phyloP scores from a whole-genome alignment of 2,329 filamentous ascomycete species.

The Clarireedia homoeocarpa region DNA sequence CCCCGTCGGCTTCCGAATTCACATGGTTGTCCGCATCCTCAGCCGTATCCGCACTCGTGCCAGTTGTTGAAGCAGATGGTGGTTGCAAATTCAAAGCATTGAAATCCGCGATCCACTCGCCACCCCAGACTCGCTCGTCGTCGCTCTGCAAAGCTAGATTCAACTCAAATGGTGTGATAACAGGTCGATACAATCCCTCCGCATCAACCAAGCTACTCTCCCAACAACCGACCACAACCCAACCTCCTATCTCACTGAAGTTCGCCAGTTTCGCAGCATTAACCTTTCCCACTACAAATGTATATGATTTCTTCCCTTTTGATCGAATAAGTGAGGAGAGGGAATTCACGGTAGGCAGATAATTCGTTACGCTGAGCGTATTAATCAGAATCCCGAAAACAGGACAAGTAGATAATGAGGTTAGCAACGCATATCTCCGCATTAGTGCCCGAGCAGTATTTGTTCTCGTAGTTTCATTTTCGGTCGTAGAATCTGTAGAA shows the following conservation, averaged over 20 bases:
- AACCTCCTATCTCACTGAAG: slow-evolving; percentile 89
- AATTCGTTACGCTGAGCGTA: slow-evolving; percentile 86
- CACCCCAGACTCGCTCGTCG: slow-evolving; percentile 72
- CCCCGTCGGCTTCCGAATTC: neutral
- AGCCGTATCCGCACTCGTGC: slow-evolving; percentile 14
- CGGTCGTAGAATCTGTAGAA: slow-evolving; percentile 39
- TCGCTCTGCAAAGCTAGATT: slow-evolving; percentile 69
- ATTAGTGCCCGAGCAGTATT: slow-evolving; percentile 54
- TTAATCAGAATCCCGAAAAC: slow-evolving; percentile 95
- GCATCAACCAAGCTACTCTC: slow-evolving; percentile 90
- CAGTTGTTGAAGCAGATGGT: neutral
- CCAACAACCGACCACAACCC: slow-evolving; percentile 98
- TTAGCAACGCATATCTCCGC: slow-evolving; percentile 80
- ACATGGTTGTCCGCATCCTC: slow-evolving; percentile 15
- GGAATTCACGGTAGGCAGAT: slow-evolving; percentile 70
- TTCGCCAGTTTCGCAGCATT: slow-evolving; percentile 96
- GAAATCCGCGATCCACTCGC: slow-evolving; percentile 84
- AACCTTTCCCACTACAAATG: slow-evolving; percentile 92
- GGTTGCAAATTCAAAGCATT: slow-evolving; percentile 43
- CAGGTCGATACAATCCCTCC: slow-evolving; percentile 77
- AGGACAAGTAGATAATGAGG: slow-evolving; percentile 69
- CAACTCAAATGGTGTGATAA: slow-evolving; percentile 93
- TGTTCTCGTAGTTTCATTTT: slow-evolving; percentile 26
- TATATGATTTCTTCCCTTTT: slow-evolving; percentile 90
- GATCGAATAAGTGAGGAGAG: slow-evolving; percentile 64